phyloP scores from a whole-genome alignment of 345 rosid genomes.

The Eucalyptus pumila region DNA sequence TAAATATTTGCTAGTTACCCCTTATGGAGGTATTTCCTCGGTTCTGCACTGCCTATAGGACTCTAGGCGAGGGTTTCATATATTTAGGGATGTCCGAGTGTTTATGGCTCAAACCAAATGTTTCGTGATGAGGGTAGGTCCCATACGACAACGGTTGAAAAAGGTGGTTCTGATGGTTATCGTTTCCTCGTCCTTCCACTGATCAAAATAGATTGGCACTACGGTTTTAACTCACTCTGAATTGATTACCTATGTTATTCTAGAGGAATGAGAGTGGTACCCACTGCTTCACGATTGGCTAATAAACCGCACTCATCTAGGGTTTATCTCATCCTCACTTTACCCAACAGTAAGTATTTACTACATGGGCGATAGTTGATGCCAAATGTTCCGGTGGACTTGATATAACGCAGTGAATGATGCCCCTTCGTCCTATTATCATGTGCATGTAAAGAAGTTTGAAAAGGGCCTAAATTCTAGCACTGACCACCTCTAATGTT shows the following conservation, averaged over 20 bases:
- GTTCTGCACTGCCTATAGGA: not conserved
- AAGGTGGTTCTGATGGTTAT: not conserved
- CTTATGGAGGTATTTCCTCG: not conserved
- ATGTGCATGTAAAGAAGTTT: too few relatives aligned
- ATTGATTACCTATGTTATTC: not conserved
- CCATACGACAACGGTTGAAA: rapidly evolving
- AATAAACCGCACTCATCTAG: not conserved
- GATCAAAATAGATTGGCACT: not conserved
- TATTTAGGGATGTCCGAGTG: not conserved
- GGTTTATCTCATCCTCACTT: not conserved
- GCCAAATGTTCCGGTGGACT: not conserved
- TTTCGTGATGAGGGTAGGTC: not conserved
- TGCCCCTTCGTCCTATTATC: too few relatives aligned
- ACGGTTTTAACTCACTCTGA: rapidly evolving
- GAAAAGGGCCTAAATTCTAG: not conserved
- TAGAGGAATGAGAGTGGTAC: not conserved
- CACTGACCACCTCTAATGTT: not conserved
- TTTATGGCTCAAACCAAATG: not conserved
- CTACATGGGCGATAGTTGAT: too few relatives aligned
- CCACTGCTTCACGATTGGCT: not conserved
- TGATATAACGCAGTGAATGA: too few relatives aligned
- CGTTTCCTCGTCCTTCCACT: not conserved
- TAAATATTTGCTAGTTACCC: not conserved
- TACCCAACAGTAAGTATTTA: not conserved
- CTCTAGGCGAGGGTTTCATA: not conserved